Evolutionary conservation across 352 stramenopile species (phyloP), one percentile per base, ranked within the genome.

Genomic region (Phytophthora hibernalis): DNA sequence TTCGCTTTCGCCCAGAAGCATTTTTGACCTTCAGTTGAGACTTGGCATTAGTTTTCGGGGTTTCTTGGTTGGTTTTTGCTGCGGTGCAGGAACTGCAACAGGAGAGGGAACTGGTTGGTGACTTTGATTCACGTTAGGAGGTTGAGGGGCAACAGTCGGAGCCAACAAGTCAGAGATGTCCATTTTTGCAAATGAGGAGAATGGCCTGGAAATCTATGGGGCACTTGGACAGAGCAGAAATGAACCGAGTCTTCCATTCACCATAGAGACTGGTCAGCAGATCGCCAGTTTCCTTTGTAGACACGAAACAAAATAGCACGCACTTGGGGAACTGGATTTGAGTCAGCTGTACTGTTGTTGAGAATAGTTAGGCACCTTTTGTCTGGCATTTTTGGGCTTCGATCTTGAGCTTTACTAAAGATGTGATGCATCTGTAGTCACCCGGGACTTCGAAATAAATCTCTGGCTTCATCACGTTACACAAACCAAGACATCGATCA

Each of bases 121-220:
- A 22, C 16, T 15, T 20, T 6, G 5, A 20, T n/a, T 43, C 16
- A 20, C n/a, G 16, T 13, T 44, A 21, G 38, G 38, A 22, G 9
- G 15, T 44, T 22, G 15, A 10, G 16, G 12, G 12, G 13, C 13
- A 5, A 18, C 11, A 44, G 38, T 44, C n/a, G 35, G 11, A 22
- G 11, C n/a, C 7, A 50, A 24, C 40, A 52, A 30, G 20, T 52
- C 38, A 2, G 54, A 33, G 40, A 52, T 43, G 13, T 54, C 45
- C 54, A 61, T 61, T 50, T 24, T 33, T 51, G 43, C n/a, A 24
- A 42, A 20, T 15, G 11, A 50, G 42, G 18, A 28, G 20, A 18
- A 21, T 3, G n/a, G 10, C 9, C 18, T 28, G 10, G 15, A 30
- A 33, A 11, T 33, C 28, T 33, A 7, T 33, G 26, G 26, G 5